Conservation (phyloP, 352 stramenopile genomes). For the Phytophthora sojae region DNA sequence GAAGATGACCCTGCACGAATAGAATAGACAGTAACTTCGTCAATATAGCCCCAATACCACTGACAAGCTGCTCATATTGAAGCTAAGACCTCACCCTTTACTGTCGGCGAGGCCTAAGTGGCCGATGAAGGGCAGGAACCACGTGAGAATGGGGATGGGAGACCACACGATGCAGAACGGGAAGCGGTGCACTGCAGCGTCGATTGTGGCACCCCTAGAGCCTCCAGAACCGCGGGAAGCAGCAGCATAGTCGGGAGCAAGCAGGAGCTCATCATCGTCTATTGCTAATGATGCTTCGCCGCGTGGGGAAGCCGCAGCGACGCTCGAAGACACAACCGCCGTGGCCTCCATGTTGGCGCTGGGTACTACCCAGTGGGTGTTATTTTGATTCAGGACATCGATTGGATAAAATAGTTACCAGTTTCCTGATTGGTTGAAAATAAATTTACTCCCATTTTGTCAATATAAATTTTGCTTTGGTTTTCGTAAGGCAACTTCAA, state of each 20-base stretch:
- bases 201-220: constrained; percentile 24
- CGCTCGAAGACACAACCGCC: constrained; percentile 9
- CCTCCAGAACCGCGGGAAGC: constrained; percentile 4
- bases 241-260: constrained; percentile 15
- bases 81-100: constrained; percentile 50
- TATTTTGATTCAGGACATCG: background rate
- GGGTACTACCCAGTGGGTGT: too few relatives aligned
- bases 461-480: too few relatives aligned
- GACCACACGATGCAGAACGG: constrained; percentile 95
- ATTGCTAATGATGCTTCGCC: constrained; percentile 7
- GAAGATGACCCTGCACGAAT: constrained; percentile 85
- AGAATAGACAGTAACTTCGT: constrained; percentile 15
- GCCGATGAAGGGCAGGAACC: constrained; percentile 96
- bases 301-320: constrained; percentile 1
- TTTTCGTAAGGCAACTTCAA: too few relatives aligned
- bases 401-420: background rate
- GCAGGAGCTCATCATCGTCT: constrained; percentile 25
- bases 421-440: background rate
- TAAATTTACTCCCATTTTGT: too few relatives aligned
- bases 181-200: constrained; percentile 64
- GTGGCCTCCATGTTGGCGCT: constrained; percentile 9
- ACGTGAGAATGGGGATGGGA: constrained; percentile 91
- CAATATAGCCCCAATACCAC: constrained; percentile 2
- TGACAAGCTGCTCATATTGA: background rate
- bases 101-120: constrained; percentile 94